Evolutionary conservation across 75 land plant species (phyloP), one percentile per base, ranked within the genome.

Genomic region (Gnetum montanum): DNA sequence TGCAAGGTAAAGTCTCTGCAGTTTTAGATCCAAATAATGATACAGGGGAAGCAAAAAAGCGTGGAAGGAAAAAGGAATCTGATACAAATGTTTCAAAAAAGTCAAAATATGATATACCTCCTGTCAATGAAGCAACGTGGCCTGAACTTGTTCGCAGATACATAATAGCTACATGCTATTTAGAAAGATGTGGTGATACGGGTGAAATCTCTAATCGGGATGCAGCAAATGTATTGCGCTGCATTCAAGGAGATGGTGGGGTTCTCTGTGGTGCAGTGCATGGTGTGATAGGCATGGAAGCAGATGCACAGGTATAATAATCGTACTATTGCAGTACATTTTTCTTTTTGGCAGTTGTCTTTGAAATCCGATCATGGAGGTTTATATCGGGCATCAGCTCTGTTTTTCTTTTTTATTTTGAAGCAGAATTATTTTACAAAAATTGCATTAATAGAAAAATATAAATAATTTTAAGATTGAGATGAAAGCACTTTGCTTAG

Each of bases 181-280:
- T 88, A 64, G 78, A 71, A 43, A 74, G 73, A 41, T 66, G 70
- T 20, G 67, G 66, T 58, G 86, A 93, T 50, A 60, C 73, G 20
- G 29, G 70, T 20, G 95, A 88, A 36, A 33, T 66, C 18, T 60
- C 38, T 33, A 52, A 48, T 41, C 80, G 85, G 53, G 84, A 84
- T 58, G 70, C 84, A 46, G 67, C 62, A 8, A 88, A 73, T 66
- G 58, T 88, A n/a, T 70, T 82, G 33, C 87, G 90, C 49, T 93
- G 90, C 67, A 53, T 93, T 43, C 80, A 79, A 66, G 98, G 98
- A 41, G 98, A 93, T 71, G 98, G 98, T 63, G 98, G 95, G 22
- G 77, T 77, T 31, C 70, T 93, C 51, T 84, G 81, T 76, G 98
- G 90, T 22, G 86, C 95, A 44, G 79, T 82, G 31, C 56, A 79